phyloP scores from a whole-genome alignment of 305 asterid genomes.

The Stenogyne calaminthoides region DNA sequence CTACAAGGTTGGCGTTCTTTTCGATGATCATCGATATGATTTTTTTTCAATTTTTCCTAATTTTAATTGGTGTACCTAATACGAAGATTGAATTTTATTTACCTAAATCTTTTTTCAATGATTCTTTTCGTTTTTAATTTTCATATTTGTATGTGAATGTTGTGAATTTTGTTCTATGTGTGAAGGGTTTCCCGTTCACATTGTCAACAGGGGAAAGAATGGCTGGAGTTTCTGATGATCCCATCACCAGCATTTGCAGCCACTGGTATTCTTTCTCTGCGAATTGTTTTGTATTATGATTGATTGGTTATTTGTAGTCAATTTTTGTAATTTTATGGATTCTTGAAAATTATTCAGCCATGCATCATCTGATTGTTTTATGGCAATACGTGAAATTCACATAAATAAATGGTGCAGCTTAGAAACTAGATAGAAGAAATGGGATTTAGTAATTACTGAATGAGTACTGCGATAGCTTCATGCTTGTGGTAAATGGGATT shows the following conservation, averaged over 20 bases:
- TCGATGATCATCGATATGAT: conserved; percentile 11
- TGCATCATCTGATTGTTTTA: conserved; percentile 14
- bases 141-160: conserved; percentile 23
- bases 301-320: neutral
- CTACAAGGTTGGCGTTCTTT: conserved; percentile 27
- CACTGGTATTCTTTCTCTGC: conserved; percentile 40
- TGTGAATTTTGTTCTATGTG: conserved; percentile 3
- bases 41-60: neutral
- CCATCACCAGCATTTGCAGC: conserved; percentile 46
- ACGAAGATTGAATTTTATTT: conserved; percentile 8
- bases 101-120: neutral
- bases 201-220: conserved; percentile 32
- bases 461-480: conserved; percentile 7
- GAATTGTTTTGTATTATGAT: neutral
- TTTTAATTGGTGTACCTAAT: conserved; percentile 23
- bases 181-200: conserved; percentile 26
- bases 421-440: neutral
- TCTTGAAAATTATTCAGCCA: neutral
- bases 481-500: conserved; percentile 2
- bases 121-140: neutral
- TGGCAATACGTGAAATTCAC: neutral
- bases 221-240: conserved; percentile 54
- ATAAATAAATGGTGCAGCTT: neutral
- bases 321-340: conserved; percentile 9
- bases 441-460: neutral